These are phyloP conservation scores for Candida tunisiensis DNA, from an alignment of 1,139 yeast species.

Conservation along the genomic window DNA sequence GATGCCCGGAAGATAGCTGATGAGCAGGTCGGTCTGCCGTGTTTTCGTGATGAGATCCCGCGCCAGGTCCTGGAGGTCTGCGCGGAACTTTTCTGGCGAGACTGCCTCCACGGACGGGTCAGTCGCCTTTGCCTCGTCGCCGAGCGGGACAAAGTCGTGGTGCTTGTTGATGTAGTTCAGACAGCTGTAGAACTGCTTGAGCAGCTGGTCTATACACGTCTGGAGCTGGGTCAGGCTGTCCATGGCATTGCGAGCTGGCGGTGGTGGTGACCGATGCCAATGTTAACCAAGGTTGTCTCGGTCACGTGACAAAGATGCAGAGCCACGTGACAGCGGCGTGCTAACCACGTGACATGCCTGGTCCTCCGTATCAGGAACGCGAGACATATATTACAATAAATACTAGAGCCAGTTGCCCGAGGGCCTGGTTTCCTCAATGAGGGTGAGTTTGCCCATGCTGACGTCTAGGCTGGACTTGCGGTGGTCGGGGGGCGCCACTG, in stretches of 20 bases:
- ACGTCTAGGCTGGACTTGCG: no score
- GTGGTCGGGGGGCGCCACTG: no score
- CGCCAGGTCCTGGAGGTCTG: conserved; percentile 36
- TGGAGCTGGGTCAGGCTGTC: conserved; percentile 89
- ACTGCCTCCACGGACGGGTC: conserved; percentile 30
- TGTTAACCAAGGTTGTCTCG: neutral
- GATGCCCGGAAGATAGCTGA: conserved; percentile 85
- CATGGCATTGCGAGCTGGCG: conserved; percentile 17
- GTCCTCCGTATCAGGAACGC: neutral
- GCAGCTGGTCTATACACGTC: conserved; percentile 74
- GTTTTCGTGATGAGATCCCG: conserved; percentile 75
- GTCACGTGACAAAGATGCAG: neutral
- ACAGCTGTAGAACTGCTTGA: conserved; percentile 86
- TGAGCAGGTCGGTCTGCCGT: conserved; percentile 70
- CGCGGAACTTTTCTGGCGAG: conserved; percentile 22
- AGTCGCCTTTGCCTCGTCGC: conserved; percentile 31
- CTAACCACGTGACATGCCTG: neutral
- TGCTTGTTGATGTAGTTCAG: conserved; percentile 67
- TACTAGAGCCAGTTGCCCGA: no score
- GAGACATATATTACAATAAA: neutral
- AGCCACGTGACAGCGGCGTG: neutral
- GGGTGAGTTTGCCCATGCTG: no score
- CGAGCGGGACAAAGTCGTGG: conserved; percentile 39
- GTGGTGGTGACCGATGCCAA: neutral
- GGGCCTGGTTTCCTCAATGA: no score